Percentiles rank a stretch among this genome's conserved stretches.
Evolutionary conservation across 2,329 filamentous ascomycete genomes (phyloP).

Genomic region (Capronia americana): DNA sequence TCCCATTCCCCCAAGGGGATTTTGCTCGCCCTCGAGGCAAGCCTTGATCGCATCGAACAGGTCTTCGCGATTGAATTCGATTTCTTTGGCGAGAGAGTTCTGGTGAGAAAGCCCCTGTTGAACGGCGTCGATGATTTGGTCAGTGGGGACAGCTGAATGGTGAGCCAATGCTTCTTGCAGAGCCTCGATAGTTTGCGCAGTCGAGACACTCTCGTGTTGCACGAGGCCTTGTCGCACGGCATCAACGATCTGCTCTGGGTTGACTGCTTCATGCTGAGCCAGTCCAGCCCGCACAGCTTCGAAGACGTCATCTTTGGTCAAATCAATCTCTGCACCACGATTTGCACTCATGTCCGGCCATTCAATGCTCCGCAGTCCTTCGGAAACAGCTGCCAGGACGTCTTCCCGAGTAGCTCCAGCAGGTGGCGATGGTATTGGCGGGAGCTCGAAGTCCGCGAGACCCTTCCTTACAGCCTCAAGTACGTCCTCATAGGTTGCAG

Average conservation of each 20-base stretch:
- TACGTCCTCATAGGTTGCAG: conserved; percentile 81
- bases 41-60: conserved; percentile 65
- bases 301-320: conserved; percentile 63
- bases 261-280: conserved; percentile 48
- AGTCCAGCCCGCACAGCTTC: conserved; percentile 67
- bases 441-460: conserved; percentile 78
- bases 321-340: conserved; percentile 48
- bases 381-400: conserved; percentile 79
- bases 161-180: conserved; percentile 63
- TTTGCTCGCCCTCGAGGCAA: conserved; percentile 61
- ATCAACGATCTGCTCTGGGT: conserved; percentile 56
- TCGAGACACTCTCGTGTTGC: conserved; percentile 50
- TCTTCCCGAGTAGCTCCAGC: conserved; percentile 75
- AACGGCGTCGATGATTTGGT: conserved; percentile 63
- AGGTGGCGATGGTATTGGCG: conserved; percentile 68
- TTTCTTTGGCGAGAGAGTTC: conserved; percentile 61
- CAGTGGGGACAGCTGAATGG: conserved; percentile 43
- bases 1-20: conserved; percentile 60
- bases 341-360: conserved; percentile 58
- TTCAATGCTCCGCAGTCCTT: conserved; percentile 85
- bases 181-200: conserved; percentile 48
- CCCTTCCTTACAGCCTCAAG: conserved; percentile 85
- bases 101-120: conserved; percentile 63
- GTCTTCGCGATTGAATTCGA: conserved; percentile 61
- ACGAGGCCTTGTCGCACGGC: conserved; percentile 66